phyloP scores from a whole-genome alignment of 2,329 filamentous ascomycete species.

The Talaromyces marneffei region DNA sequence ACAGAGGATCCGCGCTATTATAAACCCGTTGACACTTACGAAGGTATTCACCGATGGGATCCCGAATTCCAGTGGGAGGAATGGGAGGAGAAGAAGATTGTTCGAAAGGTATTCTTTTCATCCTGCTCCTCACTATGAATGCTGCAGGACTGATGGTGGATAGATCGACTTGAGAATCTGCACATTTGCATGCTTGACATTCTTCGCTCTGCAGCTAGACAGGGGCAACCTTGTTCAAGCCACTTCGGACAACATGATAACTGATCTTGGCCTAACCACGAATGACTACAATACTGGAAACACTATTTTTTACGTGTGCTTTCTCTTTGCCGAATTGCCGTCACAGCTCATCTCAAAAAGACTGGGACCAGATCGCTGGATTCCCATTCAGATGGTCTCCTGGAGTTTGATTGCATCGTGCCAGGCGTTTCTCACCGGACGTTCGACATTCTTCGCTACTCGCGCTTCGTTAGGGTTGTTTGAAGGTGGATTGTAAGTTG shows the following conservation, averaged over 20 bases:
- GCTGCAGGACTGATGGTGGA: neutral
- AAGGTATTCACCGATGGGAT: constrained; percentile 46
- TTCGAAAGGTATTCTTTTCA: constrained; percentile 29
- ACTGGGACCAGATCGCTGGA: constrained; percentile 51
- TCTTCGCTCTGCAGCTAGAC: constrained; percentile 60
- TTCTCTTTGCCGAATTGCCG: constrained; percentile 46
- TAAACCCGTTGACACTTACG: constrained; percentile 39
- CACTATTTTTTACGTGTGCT: constrained; percentile 33
- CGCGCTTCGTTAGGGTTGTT: constrained; percentile 46
- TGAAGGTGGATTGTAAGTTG: constrained; percentile 57
- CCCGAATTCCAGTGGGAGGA: constrained; percentile 42
- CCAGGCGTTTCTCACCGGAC: constrained; percentile 48
- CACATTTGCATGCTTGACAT: constrained; percentile 51
- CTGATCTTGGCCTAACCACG: constrained; percentile 44
- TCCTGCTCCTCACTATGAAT: too few relatives aligned
- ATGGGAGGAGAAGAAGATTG: constrained; percentile 38
- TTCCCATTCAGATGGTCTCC: constrained; percentile 53
- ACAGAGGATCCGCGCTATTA: constrained; percentile 33
- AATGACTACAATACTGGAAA: constrained; percentile 43
- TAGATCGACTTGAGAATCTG: constrained; percentile 39
- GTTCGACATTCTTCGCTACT: constrained; percentile 37
- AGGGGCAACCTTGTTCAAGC: constrained; percentile 58
- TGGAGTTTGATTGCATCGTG: constrained; percentile 51
- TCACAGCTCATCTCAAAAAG: constrained; percentile 52
- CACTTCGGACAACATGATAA: constrained; percentile 56